Conservation (phyloP, 2,329 filamentous ascomycete genomes). For the Scytalidium lignicola region DNA sequence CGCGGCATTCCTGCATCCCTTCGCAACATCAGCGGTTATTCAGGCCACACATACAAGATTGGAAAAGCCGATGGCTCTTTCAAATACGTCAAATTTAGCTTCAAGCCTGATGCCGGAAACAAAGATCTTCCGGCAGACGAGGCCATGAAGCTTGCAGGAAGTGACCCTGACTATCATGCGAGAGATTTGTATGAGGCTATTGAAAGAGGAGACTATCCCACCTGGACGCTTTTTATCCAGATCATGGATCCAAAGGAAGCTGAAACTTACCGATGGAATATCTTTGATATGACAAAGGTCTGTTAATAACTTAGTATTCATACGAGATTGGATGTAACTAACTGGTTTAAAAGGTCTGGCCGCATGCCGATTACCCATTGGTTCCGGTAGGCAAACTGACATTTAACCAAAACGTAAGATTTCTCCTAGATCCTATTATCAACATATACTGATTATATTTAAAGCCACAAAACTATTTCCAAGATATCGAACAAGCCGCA, state of each 20-base stretch:
- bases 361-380: slow-evolving; percentile 42
- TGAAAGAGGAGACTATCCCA: slow-evolving; percentile 36
- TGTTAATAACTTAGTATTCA: neutral
- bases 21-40: slow-evolving; percentile 39
- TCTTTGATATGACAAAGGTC: slow-evolving; percentile 51
- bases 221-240: slow-evolving; percentile 48
- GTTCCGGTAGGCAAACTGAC: slow-evolving; percentile 43
- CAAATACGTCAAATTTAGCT: slow-evolving; percentile 42
- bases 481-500: slow-evolving; percentile 63
- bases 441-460: neutral
- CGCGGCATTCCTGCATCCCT: slow-evolving; percentile 42
- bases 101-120: slow-evolving; percentile 40
- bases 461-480: slow-evolving; percentile 58
- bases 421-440: too few relatives aligned
- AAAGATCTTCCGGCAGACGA: slow-evolving; percentile 34
- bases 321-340: neutral
- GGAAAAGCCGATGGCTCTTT: slow-evolving; percentile 38
- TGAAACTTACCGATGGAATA: slow-evolving; percentile 38
- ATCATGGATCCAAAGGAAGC: slow-evolving; percentile 47
- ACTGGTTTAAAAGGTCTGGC: slow-evolving; percentile 30
- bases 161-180: slow-evolving; percentile 29
- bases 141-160: slow-evolving; percentile 25
- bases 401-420: slow-evolving; percentile 40
- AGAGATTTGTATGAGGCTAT: slow-evolving; percentile 38
- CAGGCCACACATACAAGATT: slow-evolving; percentile 42